These are phyloP conservation scores for Picea abies DNA, from an alignment of 83 land plant genomes.

Conservation along the genomic window DNA sequence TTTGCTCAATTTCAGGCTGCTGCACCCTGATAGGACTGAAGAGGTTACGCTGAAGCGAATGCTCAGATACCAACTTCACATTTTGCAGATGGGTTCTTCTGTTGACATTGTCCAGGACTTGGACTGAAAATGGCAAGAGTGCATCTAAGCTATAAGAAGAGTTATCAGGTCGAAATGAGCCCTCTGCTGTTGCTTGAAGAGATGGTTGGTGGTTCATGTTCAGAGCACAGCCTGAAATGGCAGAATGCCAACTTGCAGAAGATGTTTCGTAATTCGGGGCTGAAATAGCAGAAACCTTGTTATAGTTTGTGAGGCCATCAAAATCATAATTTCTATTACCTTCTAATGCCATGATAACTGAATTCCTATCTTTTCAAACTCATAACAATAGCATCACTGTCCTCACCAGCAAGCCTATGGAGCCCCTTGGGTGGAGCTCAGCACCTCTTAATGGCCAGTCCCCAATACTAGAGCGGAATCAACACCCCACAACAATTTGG, in stretches of 20 bases:
- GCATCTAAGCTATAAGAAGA: conserved; percentile 11
- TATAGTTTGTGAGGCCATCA: conserved; percentile 13
- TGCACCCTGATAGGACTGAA: neutral
- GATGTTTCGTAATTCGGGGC: neutral
- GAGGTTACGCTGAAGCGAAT: neutral
- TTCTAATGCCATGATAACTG: conserved; percentile 5
- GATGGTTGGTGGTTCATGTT: neutral
- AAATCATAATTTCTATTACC: conserved; percentile 5
- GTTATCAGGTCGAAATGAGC: neutral
- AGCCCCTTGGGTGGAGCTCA: neutral
- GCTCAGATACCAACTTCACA: conserved; percentile 10
- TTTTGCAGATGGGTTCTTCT: conserved; percentile 9
- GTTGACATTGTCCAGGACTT: neutral
- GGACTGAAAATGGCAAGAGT: conserved; percentile 6
- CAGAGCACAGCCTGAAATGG: neutral
- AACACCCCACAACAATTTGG: neutral
- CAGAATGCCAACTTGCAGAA: conserved; percentile 1
- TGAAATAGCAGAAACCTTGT: neutral
- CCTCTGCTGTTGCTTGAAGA: neutral
- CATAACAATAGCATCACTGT: neutral
- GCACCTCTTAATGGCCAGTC: neutral
- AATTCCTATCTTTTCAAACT: neutral
- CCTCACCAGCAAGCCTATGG: neutral
- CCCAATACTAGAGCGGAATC: neutral
- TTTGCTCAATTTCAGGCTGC: neutral